Percentiles rank a stretch among this genome's conserved stretches.
These are phyloP conservation scores for Micromonas pusilla DNA, from an alignment of 139 green algal species.

Conservation along the genomic window DNA sequence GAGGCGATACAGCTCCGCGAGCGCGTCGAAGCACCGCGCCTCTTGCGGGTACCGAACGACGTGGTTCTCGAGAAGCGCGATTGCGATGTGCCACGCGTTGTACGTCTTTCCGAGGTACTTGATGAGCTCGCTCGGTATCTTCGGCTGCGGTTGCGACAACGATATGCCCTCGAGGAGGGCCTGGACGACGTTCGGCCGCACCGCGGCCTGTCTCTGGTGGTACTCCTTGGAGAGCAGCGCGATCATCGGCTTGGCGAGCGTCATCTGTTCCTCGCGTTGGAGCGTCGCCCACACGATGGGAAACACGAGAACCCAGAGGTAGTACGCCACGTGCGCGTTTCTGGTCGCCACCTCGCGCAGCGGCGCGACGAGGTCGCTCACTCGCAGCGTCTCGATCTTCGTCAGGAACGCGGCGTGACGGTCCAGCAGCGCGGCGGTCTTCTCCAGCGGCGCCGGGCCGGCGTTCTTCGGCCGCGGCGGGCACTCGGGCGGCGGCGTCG, in stretches of 20 bases:
- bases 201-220: slow-evolving; percentile 64
- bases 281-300: slow-evolving; percentile 96
- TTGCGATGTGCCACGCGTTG: slow-evolving; percentile 93
- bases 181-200: slow-evolving; percentile 85
- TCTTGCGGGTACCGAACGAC: slow-evolving; percentile 90
- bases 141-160: slow-evolving; percentile 93
- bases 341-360: slow-evolving; percentile 68
- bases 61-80: slow-evolving; percentile 91
- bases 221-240: slow-evolving; percentile 80
- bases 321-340: slow-evolving; percentile 56
- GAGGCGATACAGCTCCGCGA: slow-evolving; percentile 74
- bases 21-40: slow-evolving; percentile 79
- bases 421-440: slow-evolving; percentile 41
- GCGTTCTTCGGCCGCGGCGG: slow-evolving; percentile 12
- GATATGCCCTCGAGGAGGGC: slow-evolving; percentile 80
- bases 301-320: slow-evolving; percentile 92
- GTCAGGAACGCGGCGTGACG: slow-evolving; percentile 58
- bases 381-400: slow-evolving; percentile 37
- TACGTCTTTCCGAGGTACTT: slow-evolving; percentile 94
- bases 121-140: slow-evolving; percentile 95
- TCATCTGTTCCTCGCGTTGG: slow-evolving; percentile 81
- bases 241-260: slow-evolving; percentile 92
- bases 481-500: too few relatives aligned
- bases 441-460: neutral
- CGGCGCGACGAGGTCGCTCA: slow-evolving; percentile 64